These are phyloP conservation scores for Tetrahymena malaccensis DNA, from an alignment of 73 alveolate genomes.

Conservation along the genomic window DNA sequence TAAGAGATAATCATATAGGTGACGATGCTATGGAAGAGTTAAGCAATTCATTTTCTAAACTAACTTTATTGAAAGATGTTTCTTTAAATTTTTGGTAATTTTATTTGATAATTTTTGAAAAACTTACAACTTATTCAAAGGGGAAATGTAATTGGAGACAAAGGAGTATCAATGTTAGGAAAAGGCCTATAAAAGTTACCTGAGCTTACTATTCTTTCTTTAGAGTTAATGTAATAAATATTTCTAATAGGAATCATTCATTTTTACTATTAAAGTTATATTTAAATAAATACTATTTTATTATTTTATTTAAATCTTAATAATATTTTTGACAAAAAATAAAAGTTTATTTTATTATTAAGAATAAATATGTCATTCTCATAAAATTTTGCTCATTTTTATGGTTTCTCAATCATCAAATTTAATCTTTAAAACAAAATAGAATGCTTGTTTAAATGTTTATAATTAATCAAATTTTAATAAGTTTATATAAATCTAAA, in stretches of 20 bases:
- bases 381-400: too few species aligned
- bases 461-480: too few species aligned
- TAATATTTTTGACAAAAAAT: too few species aligned
- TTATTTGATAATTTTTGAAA: not conserved
- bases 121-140: not conserved
- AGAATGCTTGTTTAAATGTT: too few species aligned
- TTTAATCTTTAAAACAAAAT: too few species aligned
- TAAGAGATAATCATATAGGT: not conserved
- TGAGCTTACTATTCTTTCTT: not conserved
- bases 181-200: not conserved
- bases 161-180: not conserved
- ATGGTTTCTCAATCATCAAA: too few species aligned
- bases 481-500: too few species aligned
- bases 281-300: too few species aligned
- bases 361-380: too few species aligned
- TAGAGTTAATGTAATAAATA: not conserved
- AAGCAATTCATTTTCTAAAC: not conserved
- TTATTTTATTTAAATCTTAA: too few species aligned
- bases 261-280: too few species aligned
- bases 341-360: too few species aligned
- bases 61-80: not conserved
- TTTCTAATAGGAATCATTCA: not conserved
- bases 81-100: not conserved
- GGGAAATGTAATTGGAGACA: not conserved
- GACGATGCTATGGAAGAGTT: not conserved